Evolutionary conservation across 2,329 filamentous ascomycete genomes (phyloP), one percentile per base, ranked within the genome.

Genomic region (Aureobasidium mangrovei): DNA sequence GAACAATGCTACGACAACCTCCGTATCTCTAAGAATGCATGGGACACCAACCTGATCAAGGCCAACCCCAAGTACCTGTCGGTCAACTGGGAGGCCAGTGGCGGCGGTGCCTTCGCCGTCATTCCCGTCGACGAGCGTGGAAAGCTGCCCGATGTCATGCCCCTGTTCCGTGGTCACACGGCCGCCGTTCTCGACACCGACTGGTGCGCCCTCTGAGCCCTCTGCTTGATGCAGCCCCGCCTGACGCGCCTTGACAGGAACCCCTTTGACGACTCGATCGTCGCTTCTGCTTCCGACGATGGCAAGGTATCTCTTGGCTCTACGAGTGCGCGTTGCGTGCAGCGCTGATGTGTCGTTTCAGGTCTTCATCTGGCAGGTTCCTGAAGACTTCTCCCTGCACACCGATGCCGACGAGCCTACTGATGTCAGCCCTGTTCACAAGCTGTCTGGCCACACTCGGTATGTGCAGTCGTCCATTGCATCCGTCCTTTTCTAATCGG

Each of bases 1-100:
- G 93, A 98, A 72, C 88, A 88, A 80, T 96, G 91, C 78, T 98
- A 97, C 75, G 93, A 98, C 73, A 97, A 97, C 73, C 77, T 98
- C 63, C 88, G 89, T 70, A 89, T 98, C 72, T 96, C 90, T 67
- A 88, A 86, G 73, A 98, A 98, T 83, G 93, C 93, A 54, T 98
- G 93, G 93, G 93, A 98, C 72, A 96, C 91, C 66, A 98, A 98
- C 76, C 77, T 98, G 67, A 81, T 97, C 75, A 97, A 97, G 85
- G 93, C 83, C 70, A 98, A 98, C 72, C 91, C 93, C 47, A 85
- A 95, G 72, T 97, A 93, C 71, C 80, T 98, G 63, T 86, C 93
- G 4, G 91, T 98, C 75, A 98, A 98, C 79, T 98, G 93, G 93
- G 91, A 98, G 74, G 80, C 93, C 38, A 88, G 89, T 69, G 93